Percentiles rank a stretch among this genome's conserved stretches.
phyloP scores from a whole-genome alignment of 805 yeast species.

The Peterozyma toletana region DNA sequence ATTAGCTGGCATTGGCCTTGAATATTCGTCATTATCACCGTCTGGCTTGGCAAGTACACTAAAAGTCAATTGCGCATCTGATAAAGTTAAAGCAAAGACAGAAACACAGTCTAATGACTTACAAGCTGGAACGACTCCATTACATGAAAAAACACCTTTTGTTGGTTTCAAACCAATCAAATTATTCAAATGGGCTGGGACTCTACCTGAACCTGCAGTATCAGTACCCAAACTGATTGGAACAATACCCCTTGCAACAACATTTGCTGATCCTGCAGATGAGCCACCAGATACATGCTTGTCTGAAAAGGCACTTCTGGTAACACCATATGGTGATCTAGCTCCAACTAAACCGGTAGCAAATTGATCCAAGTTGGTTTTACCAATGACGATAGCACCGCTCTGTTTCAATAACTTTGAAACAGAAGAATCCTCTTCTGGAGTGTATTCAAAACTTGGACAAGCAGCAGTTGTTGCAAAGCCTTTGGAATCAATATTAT shows the following conservation, averaged over 20 bases:
- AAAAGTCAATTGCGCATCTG: constrained; percentile 79
- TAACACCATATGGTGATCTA: constrained; percentile 90
- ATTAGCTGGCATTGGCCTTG: constrained; percentile 64
- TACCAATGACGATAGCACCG: constrained; percentile 91
- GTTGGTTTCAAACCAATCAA: constrained; percentile 91
- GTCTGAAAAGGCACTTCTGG: constrained; percentile 69
- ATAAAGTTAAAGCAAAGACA: constrained; percentile 66
- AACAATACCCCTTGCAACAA: constrained; percentile 83
- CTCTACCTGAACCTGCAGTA: constrained; percentile 97
- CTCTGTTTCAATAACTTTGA: constrained; percentile 70
- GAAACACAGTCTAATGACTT: constrained; percentile 91
- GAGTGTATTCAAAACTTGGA: constrained; percentile 69
- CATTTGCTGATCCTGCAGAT: constrained; percentile 91
- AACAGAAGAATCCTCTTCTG: constrained; percentile 67
- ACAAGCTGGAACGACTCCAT: constrained; percentile 97
- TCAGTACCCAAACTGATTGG: constrained; percentile 92
- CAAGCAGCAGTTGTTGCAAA: constrained; percentile 93
- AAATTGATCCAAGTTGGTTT: constrained; percentile 93
- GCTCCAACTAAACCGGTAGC: constrained; percentile 97
- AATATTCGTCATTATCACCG: constrained; percentile 62
- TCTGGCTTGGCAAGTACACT: constrained; percentile 69
- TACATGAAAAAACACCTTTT: constrained; percentile 75
- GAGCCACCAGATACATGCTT: constrained; percentile 92
- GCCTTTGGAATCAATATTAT: constrained; percentile 83
- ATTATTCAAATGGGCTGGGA: constrained; percentile 93